phyloP scores from a whole-genome alignment of 1,284 basidiomycete species.

The Tetrapyrgos nigripes region DNA sequence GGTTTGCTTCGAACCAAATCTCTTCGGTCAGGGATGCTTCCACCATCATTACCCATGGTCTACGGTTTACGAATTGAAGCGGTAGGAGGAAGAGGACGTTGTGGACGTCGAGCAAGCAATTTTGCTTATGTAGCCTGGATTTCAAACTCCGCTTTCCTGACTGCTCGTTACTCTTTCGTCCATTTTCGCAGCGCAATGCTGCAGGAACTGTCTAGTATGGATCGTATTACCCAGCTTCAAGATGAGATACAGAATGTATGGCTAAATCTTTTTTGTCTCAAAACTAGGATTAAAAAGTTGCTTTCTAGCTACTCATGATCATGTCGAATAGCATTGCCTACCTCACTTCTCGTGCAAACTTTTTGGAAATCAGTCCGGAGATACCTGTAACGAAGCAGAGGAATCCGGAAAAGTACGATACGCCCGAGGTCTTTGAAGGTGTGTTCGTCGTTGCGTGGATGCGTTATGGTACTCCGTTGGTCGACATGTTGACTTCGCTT shows the following conservation, averaged over 20 bases:
- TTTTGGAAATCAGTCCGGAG: conserved; percentile 73
- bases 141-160: no score
- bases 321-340: conserved; percentile 82
- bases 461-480: background rate
- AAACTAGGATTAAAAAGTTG: background rate
- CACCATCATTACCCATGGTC: conserved; percentile 84
- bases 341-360: conserved; percentile 74
- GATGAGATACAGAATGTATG: conserved; percentile 84
- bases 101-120: no score
- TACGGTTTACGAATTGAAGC: background rate
- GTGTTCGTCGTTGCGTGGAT: conserved; percentile 14
- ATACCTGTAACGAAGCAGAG: conserved; percentile 80
- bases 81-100: background rate
- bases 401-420: conserved; percentile 71
- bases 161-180: no score
- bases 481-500: background rate
- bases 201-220: conserved; percentile 87
- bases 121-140: no score
- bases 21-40: conserved; percentile 84
- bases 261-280: conserved; percentile 6
- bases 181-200: conserved; percentile 58
- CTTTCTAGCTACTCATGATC: conserved; percentile 72
- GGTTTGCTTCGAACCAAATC: conserved; percentile 79
- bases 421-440: conserved; percentile 73
- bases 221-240: conserved; percentile 87